Evolutionary conservation across 371 early-diverging fungal species (phyloP).

Genomic region (Catenaria anguillulae): DNA sequence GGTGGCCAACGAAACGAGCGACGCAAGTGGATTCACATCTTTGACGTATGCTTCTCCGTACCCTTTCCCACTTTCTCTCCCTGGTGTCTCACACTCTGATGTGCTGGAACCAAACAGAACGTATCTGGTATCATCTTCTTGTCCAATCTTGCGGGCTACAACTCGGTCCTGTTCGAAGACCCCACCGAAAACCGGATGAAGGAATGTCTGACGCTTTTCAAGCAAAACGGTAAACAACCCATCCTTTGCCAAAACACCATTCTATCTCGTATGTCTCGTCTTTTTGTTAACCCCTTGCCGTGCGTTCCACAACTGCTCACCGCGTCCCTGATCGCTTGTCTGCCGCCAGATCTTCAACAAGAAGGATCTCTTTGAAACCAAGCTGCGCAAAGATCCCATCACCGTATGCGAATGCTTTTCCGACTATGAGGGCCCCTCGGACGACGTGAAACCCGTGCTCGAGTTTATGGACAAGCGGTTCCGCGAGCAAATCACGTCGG

Average conservation of each 20-base stretch:
- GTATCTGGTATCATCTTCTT: slow-evolving; percentile 9
- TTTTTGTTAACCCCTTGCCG: no score
- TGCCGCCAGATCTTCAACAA: slow-evolving; percentile 9
- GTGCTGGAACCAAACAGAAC: no score
- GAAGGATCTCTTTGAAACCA: slow-evolving; percentile 13
- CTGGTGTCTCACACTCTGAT: no score
- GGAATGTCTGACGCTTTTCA: slow-evolving; percentile 10
- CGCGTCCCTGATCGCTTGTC: no score
- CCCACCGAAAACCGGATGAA: slow-evolving; percentile 8
- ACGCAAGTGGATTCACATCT: slow-evolving; percentile 18
- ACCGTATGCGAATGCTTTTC: slow-evolving; percentile 10
- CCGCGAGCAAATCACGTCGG: slow-evolving; percentile 1
- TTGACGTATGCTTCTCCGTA: slow-evolving; percentile 8
- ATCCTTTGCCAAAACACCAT: slow-evolving; percentile 7
- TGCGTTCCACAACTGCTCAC: no score
- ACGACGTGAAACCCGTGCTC: slow-evolving; percentile 1
- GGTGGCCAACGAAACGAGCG: slow-evolving; percentile 18
- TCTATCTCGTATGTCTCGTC: background rate
- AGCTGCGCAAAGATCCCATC: slow-evolving; percentile 9
- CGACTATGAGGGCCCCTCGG: slow-evolving; percentile 7
- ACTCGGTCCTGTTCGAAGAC: slow-evolving; percentile 16
- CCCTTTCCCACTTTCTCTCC: no score
- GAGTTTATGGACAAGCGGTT: background rate
- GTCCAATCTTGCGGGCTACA: slow-evolving; percentile 12
- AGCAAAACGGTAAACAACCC: slow-evolving; percentile 7